Evolutionary conservation across 345 rosid genomes (phyloP), one percentile per base, ranked within the genome.

Genomic region (Boechera divaricarpa): DNA sequence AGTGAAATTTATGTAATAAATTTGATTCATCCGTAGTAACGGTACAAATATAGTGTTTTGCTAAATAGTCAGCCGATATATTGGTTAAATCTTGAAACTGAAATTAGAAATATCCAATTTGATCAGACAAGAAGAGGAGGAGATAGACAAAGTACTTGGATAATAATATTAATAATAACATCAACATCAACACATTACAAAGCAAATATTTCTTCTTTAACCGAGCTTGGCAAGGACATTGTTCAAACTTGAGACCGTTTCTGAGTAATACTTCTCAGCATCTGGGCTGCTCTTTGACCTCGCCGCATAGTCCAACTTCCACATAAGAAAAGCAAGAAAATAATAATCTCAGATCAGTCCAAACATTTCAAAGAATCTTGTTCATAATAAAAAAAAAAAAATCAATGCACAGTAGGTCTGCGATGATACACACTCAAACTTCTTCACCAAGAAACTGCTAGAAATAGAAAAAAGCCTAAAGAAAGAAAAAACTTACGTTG

Each of bases 161-260:
- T 71, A 44, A 6, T 28, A 3, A 35, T 26, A 2, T n/a, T 66
- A 39, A 49, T 5, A 35, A 16, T n/a, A 6, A 47, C 79, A 68
- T 38, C 42, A 26, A 51, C 57, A 35, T 2, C 55, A 67, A 51
- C n/a, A 39, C 57, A 78, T 58, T 49, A 72, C 55, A 65, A 60
- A 49, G 41, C 35, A 67, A 28, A 24, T 45, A 7, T 72, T 44
- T 61, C 51, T 59, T 68, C 53, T 67, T 85, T 77, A 94, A 52
- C 99, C 99, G 59, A 95, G 86, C 83, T 95, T 89, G 74, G 96
- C 85, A 79, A 92, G 88, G 80, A 95, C 97, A 81, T 88, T 87
- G 81, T 92, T 91, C 78, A 92, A 82, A 72, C 76, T 38, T 64
- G 98, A 85, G 57, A 89, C 91, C 0, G 98, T 89, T 85, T 86